Percentiles rank a stretch among this genome's conserved stretches.
Evolutionary conservation across 2,329 filamentous ascomycete genomes (phyloP).

Genomic region (Aspergillus awamori): DNA sequence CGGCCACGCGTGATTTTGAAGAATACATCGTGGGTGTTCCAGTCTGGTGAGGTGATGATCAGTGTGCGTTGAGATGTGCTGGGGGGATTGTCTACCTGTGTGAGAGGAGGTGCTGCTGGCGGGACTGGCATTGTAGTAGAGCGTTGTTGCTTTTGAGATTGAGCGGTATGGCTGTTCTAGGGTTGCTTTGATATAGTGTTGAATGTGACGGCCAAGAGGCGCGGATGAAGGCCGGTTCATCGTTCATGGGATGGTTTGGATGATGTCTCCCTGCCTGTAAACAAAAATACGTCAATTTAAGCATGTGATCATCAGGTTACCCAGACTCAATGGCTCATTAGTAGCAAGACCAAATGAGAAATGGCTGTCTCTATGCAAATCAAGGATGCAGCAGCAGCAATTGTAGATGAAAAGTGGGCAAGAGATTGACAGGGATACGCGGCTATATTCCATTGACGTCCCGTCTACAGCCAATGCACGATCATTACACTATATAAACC

Average conservation of each 20-base stretch:
- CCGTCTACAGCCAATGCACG: not conserved
- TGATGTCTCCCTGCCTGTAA: too few relatives aligned
- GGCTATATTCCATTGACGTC: not conserved
- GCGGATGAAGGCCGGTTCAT: too few relatives aligned
- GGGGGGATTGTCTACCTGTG: slow-evolving; percentile 19
- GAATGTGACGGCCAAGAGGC: too few relatives aligned
- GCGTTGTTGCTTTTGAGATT: slow-evolving; percentile 15
- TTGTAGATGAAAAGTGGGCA: too few relatives aligned
- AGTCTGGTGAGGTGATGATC: slow-evolving; percentile 23
- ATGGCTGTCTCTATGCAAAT: too few relatives aligned
- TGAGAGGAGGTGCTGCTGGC: slow-evolving; percentile 17
- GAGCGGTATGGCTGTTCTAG: slow-evolving; percentile 18
- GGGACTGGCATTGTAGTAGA: slow-evolving; percentile 11
- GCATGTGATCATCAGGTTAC: too few relatives aligned
- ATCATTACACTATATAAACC: not conserved
- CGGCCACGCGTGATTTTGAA: slow-evolving; percentile 35
- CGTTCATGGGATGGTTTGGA: too few relatives aligned
- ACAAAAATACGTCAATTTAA: too few relatives aligned
- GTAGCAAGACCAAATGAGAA: too few relatives aligned
- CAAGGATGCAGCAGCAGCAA: too few relatives aligned
- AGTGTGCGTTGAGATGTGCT: slow-evolving; percentile 19
- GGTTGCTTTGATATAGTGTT: slow-evolving; percentile 11
- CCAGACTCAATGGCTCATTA: too few relatives aligned
- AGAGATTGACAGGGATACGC: not conserved
- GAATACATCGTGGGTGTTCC: slow-evolving; percentile 32